phyloP scores from a whole-genome alignment of 1,284 basidiomycete species.

The Anthracocystis walkeri region DNA sequence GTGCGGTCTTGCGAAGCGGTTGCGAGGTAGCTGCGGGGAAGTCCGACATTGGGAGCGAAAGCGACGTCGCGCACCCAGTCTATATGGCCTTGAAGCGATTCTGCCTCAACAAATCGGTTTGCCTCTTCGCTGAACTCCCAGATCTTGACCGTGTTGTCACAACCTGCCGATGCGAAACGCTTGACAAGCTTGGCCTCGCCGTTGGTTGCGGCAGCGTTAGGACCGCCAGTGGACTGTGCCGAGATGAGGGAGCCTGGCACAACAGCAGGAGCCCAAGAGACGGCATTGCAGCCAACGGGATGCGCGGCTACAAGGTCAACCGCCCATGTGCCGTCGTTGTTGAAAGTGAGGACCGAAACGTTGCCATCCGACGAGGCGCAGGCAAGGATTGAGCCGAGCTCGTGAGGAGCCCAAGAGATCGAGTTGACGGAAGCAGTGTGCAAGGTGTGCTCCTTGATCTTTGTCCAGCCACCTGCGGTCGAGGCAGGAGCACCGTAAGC shows the following conservation, averaged over 20 bases:
- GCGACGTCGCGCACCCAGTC: slow-evolving; percentile 99
- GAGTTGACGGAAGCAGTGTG: slow-evolving; percentile 97
- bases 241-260: slow-evolving; percentile 78
- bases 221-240: slow-evolving; percentile 34
- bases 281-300: slow-evolving; percentile 94
- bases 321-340: slow-evolving; percentile 96
- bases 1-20: slow-evolving; percentile 90
- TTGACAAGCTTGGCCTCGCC: slow-evolving; percentile 50
- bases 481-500: slow-evolving; percentile 44
- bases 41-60: slow-evolving; percentile 95
- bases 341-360: slow-evolving; percentile 95
- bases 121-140: slow-evolving; percentile 79
- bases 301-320: slow-evolving; percentile 96
- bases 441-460: slow-evolving; percentile 94
- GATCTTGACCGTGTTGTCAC: slow-evolving; percentile 94
- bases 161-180: slow-evolving; percentile 89
- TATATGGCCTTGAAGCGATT: slow-evolving; percentile 74
- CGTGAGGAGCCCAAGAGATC: slow-evolving; percentile 97
- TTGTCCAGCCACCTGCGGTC: slow-evolving; percentile 77
- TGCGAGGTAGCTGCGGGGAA: slow-evolving; percentile 93
- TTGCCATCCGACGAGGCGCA: slow-evolving; percentile 99
- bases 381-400: slow-evolving; percentile 93
- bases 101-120: slow-evolving; percentile 63
- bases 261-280: slow-evolving; percentile 96
- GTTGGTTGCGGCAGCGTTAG: slow-evolving; percentile 66